These are phyloP conservation scores for Ceratobasidium theobromae DNA, from an alignment of 1,284 basidiomycete species.

Conservation along the genomic window DNA sequence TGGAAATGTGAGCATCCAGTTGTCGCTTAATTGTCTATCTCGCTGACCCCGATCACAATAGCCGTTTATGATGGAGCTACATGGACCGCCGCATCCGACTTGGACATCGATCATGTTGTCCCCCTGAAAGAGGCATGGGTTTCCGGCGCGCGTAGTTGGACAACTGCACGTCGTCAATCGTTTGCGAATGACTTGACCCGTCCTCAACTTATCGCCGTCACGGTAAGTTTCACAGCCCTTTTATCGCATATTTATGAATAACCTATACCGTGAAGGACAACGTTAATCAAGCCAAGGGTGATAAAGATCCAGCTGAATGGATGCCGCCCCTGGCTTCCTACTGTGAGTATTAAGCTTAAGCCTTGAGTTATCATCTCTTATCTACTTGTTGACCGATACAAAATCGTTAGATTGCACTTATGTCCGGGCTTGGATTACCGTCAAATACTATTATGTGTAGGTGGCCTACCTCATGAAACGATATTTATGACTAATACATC, in stretches of 20 bases:
- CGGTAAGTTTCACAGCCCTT: conserved; percentile 40
- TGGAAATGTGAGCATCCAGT: conserved; percentile 1
- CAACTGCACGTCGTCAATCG: conserved; percentile 50
- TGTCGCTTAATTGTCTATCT: not conserved
- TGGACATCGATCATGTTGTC: conserved; percentile 52
- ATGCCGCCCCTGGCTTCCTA: conserved; percentile 51
- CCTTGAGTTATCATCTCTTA: conserved; percentile 53
- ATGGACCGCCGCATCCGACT: conserved; percentile 58
- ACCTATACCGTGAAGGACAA: conserved; percentile 34
- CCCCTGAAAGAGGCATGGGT: conserved; percentile 49
- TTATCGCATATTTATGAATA: not conserved
- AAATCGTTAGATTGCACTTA: conserved; percentile 30
- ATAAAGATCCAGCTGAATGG: conserved; percentile 52
- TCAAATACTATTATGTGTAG: conserved; percentile 53
- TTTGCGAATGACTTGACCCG: conserved; percentile 57
- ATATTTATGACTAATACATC: not conserved
- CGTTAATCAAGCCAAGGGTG: conserved; percentile 47
- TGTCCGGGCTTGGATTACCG: conserved; percentile 37
- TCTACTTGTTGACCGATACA: conserved; percentile 38
- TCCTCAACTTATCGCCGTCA: conserved; percentile 55
- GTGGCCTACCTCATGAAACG: not conserved
- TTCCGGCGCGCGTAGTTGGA: conserved; percentile 55
- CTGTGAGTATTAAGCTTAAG: conserved; percentile 49
- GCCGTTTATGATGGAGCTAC: conserved; percentile 48
- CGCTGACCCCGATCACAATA: conserved; percentile 5